Evolutionary conservation across 345 rosid genomes (phyloP), one percentile per base, ranked within the genome.

Genomic region (Eutrema yunnanense): DNA sequence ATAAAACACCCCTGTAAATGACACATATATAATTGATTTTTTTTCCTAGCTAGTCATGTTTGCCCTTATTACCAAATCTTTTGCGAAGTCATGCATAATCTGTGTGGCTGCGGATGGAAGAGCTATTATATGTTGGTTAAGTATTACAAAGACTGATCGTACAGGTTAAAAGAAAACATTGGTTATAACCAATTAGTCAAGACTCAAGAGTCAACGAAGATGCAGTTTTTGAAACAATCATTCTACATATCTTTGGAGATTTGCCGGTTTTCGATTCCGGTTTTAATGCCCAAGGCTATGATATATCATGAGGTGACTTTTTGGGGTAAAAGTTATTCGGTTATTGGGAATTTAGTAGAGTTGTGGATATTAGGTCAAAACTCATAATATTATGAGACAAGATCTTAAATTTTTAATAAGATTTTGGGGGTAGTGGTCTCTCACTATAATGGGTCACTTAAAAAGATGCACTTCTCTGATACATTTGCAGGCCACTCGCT

Each of bases 401-500:
- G n/a, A 75, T 51, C 36, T 34, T 26, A 9, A 6, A 19, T 32
- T 41, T 49, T 43, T 16, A 60, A 43, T 43, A 61, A 53, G 69
- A 75, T 43, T 62, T 54, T 33, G 30, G 9, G 65, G 59, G 70
- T 63, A 63, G 71, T 76, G 75, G 54, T 75, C 36, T 71, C 71
- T 78, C 74, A 56, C 67, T 78, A 84, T 76, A 66, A 72, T 72
- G 69, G 73, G 76, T 61, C 72, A 71, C 56, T 76, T 69, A 71
- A 67, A 65, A 69, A 53, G 73, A 53, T 56, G 71, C 83, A 77
- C 79, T 73, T 64, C 64, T 22, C n/a, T 74, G 60, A 57, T 79
- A 74, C 79, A 57, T 81, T 33, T 78, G 78, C 69, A 73, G 83
- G 73, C 90, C 87, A 84, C 83, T 86, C 73, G 67, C 81, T 65